Percentiles rank a stretch among this genome's conserved stretches.
Conservation (phyloP, 108 stramenopile genomes). For the Fragilariopsis cylindrus region DNA sequence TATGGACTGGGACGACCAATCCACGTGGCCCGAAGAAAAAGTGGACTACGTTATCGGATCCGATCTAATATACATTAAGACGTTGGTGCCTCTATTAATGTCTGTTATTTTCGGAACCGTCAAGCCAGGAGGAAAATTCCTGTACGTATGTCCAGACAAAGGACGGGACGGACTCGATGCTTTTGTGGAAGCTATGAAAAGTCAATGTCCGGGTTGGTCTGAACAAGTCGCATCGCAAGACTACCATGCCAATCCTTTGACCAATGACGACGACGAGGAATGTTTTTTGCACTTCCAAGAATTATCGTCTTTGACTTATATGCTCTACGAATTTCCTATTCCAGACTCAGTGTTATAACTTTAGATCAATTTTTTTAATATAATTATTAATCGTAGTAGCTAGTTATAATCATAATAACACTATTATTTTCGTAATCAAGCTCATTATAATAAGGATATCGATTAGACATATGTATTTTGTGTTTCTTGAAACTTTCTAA, state of each 20-base stretch:
- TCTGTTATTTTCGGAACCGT: conserved; percentile 62
- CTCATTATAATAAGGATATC: too few relatives aligned
- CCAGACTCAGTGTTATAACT: not conserved
- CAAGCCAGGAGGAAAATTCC: conserved; percentile 39
- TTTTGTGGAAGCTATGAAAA: conserved; percentile 63
- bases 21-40: conserved; percentile 74
- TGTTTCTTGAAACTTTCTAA: too few relatives aligned
- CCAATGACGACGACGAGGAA: conserved; percentile 69
- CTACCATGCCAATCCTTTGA: conserved; percentile 59
- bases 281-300: conserved; percentile 86
- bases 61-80: conserved; percentile 84
- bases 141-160: conserved; percentile 59
- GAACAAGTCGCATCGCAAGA: conserved; percentile 43
- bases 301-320: conserved; percentile 59
- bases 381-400: too few relatives aligned
- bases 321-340: conserved; percentile 69
- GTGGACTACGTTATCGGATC: conserved; percentile 81
- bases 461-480: too few relatives aligned
- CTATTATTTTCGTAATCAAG: too few relatives aligned
- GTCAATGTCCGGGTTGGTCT: conserved; percentile 25
- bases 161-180: conserved; percentile 62
- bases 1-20: conserved; percentile 83
- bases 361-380: too few relatives aligned
- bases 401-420: too few relatives aligned
- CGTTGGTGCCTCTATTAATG: conserved; percentile 72